Base-by-base conservation (phyloP, 441 rosid species). In the Aquilaria agallochum region DNA sequence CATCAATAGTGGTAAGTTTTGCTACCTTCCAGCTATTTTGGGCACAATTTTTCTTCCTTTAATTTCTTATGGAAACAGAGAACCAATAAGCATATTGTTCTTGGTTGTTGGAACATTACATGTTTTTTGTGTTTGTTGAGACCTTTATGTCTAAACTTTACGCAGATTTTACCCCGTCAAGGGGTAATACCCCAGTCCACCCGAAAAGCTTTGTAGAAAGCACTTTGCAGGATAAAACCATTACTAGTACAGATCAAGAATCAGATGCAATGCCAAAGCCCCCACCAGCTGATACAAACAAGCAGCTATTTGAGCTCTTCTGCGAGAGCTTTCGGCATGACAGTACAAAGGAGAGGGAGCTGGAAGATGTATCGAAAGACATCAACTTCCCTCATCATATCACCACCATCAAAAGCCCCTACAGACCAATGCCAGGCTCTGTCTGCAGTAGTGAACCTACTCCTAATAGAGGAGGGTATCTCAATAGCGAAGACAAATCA, bases 1-100 rank as follows among this genome's bases (percentile, higher is more conserved):
- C 66, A 97, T 95, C 56, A 85, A 77, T 62, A 98, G 98, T 33
- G 98, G 99, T 95, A 73, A 74, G 74, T 12, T 58, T 65, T 4
- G 51, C 42, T 36, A 2, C 42, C 42, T 36, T 36, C 7, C 42
- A 36, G 42, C 6, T 20, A 20, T 20, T 20, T 20, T 20, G 27
- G 27, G 27, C 27, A 20, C 27, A 20, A 20, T 20, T 20, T 20
- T 20, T 20, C 27, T 20, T 20, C 27, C 27, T 0, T 20, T 1
- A 20, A 20, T 20, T 20, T 20, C 27, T 20, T 20, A 20, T 20
- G 27, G 27, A 20, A 20, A 20, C 27, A 20, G 27, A 20, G 27
- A 20, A 20, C 27, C 27, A 20, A 20, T 20, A 20, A 20, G 27
- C 27, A 20, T 20, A 20, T 20, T 20, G 27, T 20, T 20, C 27